These are phyloP conservation scores for Leccinum arenicola DNA, from an alignment of 768 basidiomycete species.

Conservation along the genomic window DNA sequence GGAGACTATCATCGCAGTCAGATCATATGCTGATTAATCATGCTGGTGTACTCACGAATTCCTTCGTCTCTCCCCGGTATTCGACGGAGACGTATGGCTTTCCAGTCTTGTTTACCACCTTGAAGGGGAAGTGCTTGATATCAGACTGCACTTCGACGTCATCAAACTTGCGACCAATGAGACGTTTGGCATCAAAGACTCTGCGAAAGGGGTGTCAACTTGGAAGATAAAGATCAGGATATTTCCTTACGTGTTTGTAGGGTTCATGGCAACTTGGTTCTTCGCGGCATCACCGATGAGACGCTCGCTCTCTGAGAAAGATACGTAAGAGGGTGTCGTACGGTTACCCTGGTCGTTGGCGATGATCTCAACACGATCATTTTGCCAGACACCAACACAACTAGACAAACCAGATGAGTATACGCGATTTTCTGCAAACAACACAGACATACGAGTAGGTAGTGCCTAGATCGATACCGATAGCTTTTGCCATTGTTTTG, in stretches of 20 bases:
- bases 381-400: constrained; percentile 99
- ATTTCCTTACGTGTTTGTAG: constrained; percentile 69
- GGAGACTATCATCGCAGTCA: constrained; percentile 60
- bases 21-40: constrained; percentile 3
- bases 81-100: constrained; percentile 88
- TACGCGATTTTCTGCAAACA: not conserved
- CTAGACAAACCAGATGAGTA: constrained; percentile 37
- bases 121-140: constrained; percentile 94
- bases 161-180: constrained; percentile 90
- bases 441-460: constrained; percentile 75
- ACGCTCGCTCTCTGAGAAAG: constrained; percentile 93
- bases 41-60: constrained; percentile 63
- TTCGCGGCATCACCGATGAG: constrained; percentile 99
- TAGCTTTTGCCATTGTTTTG: constrained; percentile 65
- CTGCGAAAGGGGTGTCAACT: constrained; percentile 36
- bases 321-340: constrained; percentile 94
- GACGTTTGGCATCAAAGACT: constrained; percentile 97
- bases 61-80: constrained; percentile 92
- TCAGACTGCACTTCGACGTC: constrained; percentile 83
- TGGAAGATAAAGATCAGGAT: not conserved
- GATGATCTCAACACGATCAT: constrained; percentile 99
- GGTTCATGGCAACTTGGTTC: constrained; percentile 99
- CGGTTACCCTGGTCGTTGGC: constrained; percentile 94
- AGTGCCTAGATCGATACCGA: constrained; percentile 90
- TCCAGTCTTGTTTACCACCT: constrained; percentile 78